Percentiles rank a stretch among this genome's conserved stretches.
Evolutionary conservation across 176 grass and related monocot species (phyloP).

Genomic region (Carex scoparia): DNA sequence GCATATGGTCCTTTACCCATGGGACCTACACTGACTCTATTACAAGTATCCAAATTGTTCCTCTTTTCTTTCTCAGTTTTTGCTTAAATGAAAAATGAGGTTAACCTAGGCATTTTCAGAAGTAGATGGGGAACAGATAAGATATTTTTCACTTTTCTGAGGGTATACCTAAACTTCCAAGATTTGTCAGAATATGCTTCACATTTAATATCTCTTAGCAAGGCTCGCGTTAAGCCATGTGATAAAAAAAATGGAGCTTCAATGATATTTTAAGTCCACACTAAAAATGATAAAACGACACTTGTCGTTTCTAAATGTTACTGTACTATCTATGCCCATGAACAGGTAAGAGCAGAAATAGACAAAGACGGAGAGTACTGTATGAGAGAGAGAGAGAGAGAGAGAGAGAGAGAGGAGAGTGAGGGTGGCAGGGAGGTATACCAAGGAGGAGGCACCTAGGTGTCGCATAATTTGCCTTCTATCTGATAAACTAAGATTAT

Average conservation of each 20-base stretch:
- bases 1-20: not conserved
- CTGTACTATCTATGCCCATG: not conserved
- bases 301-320: not conserved
- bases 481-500: constrained; percentile 26
- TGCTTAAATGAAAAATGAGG: not conserved
- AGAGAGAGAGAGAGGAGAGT: not conserved
- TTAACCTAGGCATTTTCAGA: not conserved
- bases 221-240: not conserved
- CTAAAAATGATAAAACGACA: not conserved
- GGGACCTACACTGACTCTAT: not conserved
- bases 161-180: not conserved
- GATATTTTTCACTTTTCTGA: not conserved
- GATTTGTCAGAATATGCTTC: not conserved
- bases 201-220: not conserved
- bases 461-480: constrained; percentile 25
- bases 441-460: constrained; percentile 32
- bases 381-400: not conserved
- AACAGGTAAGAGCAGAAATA: not conserved
- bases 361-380: not conserved
- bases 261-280: not conserved
- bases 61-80: not conserved
- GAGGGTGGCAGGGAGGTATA: not conserved
- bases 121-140: not conserved
- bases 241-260: not conserved
- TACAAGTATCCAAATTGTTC: not conserved